phyloP scores from a whole-genome alignment of 352 stramenopile genomes.

The Phytophthora pseudosyringae region DNA sequence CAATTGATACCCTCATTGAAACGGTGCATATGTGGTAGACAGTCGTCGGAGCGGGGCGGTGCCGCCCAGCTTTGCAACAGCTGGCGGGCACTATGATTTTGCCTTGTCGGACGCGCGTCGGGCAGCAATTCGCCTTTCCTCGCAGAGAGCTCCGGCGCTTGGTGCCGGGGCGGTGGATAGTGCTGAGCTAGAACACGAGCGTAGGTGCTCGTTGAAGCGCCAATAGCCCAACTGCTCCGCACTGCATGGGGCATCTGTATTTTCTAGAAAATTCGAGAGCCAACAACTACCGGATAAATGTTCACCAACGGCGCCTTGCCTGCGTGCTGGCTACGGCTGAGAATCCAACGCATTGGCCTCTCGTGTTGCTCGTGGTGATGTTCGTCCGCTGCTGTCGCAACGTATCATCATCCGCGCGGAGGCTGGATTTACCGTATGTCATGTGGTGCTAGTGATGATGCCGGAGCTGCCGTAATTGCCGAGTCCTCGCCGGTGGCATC shows the following conservation, averaged over 20 bases:
- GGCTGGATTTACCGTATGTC: slow-evolving; percentile 2
- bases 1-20: slow-evolving; percentile 1
- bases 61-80: slow-evolving; percentile 11
- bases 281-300: background rate
- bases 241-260: slow-evolving; percentile 3
- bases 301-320: background rate
- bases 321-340: background rate
- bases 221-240: background rate
- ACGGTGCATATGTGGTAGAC: background rate
- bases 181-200: background rate
- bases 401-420: background rate
- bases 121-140: slow-evolving; percentile 8
- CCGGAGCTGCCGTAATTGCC: too few species aligned
- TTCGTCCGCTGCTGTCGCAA: background rate
- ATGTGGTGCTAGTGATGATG: background rate
- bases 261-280: slow-evolving; percentile 26
- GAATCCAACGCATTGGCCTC: background rate
- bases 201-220: background rate
- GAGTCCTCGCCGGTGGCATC: too few species aligned
- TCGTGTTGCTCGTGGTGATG: background rate
- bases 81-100: slow-evolving; percentile 6
- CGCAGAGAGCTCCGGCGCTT: slow-evolving; percentile 14
- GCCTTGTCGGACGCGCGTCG: background rate
- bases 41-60: background rate
- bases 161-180: slow-evolving; percentile 8